Base-by-base conservation (phyloP, 2,329 filamentous ascomycete species). In the Daldinia sp. region DNA sequence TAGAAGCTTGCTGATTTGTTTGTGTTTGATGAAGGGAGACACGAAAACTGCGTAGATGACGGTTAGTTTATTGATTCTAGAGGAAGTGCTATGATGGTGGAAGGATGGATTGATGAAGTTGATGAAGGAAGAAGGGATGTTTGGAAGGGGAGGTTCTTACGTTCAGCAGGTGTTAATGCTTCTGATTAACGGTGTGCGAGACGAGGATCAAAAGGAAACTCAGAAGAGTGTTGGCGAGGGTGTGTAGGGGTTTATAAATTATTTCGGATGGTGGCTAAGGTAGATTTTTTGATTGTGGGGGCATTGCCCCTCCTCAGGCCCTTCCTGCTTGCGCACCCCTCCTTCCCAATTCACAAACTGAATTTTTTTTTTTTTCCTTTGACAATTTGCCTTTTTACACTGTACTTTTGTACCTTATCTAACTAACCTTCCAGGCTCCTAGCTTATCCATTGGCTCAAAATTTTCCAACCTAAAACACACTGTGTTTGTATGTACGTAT, bases 131-230 rank as follows among this genome's bases (percentile, higher is more conserved):
- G 53, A 41, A n/a, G 46, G 33, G 53, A 39, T 39, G 42, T 41
- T 41, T n/a, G 39, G 48, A 44, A n/a, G 46, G 35, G 41, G 37
- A 28, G 26, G 23, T 68, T 54, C 69, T 69, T 35, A 71, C 69
- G 63, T 60, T 71, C 60, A 68, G 69, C 69, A 71, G 69, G 66
- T 71, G 69, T 77, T 78, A 79, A 80, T 80, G 78, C 78, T 79
- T 54, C 60, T 78, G 78, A 79, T 79, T 79, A 79, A 79, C 75
- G 78, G 78, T 80, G 78, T 79, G 77, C 77, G 76, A 76, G 78
- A 79, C 75, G 75, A 75, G 76, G 77, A 77, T 73, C 69, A 73
- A 76, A 79, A 77, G 73, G 48, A 71, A 65, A 75, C 62, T 73
- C 68, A 76, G 62, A 62, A 65, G 69, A 70, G 35, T 41, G 65